Percentiles rank a stretch among this genome's conserved stretches.
Evolutionary conservation across 495 filamentous ascomycete genomes (phyloP).

Genomic region (Daldinia vernicosa): DNA sequence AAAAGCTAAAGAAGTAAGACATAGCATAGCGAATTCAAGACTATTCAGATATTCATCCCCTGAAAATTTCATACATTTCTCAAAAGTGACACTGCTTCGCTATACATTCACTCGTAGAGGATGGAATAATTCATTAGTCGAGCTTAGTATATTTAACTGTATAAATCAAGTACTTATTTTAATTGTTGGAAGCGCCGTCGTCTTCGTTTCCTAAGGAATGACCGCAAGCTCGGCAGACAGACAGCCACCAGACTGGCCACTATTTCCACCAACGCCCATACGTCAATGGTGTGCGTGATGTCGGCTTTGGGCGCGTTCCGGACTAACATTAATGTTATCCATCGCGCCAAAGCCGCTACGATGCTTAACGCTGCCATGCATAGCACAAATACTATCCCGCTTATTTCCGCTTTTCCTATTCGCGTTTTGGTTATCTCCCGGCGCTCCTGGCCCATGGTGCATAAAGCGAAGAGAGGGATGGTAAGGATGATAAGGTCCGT

Average conservation of each 20-base stretch:
- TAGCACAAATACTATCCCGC: slow-evolving; percentile 11
- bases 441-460: slow-evolving; percentile 8
- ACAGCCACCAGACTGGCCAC: slow-evolving; percentile 10
- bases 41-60: neutral
- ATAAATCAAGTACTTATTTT: neutral
- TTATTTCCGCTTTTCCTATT: slow-evolving; percentile 10
- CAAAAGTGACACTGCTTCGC: neutral
- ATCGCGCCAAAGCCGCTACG: slow-evolving; percentile 9
- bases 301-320: slow-evolving; percentile 10
- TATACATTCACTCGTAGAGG: neutral
- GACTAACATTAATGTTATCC: slow-evolving; percentile 5
- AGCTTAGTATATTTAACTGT: neutral
- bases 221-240: slow-evolving; percentile 14
- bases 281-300: slow-evolving; percentile 13
- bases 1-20: neutral
- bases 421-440: slow-evolving; percentile 7
- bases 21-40: neutral
- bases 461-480: neutral
- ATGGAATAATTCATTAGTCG: no score
- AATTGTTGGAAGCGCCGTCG: slow-evolving; percentile 1
- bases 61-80: neutral
- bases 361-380: slow-evolving; percentile 10
- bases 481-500: slow-evolving; percentile 3
- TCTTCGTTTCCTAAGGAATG: slow-evolving; percentile 9
- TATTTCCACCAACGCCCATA: slow-evolving; percentile 15